These are phyloP conservation scores for Pisolithus thermaeus DNA, from an alignment of 1,284 basidiomycete species.

Conservation along the genomic window DNA sequence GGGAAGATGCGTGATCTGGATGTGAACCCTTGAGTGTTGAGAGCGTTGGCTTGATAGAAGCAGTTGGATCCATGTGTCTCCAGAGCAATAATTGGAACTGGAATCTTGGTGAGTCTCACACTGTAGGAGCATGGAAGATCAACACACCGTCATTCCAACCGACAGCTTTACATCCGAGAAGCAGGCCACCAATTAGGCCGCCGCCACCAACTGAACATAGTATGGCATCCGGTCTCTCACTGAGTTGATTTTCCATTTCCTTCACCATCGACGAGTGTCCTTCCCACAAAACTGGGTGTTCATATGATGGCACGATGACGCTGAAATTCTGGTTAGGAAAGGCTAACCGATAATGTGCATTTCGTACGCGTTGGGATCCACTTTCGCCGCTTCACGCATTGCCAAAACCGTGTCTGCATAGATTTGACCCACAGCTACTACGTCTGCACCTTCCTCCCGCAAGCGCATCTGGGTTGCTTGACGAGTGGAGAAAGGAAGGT, in stretches of 20 bases:
- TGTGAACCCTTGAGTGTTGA: slow-evolving; percentile 44
- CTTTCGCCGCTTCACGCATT: slow-evolving; percentile 39
- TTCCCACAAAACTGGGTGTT: slow-evolving; percentile 62
- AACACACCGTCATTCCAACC: slow-evolving; percentile 62
- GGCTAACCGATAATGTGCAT: neutral
- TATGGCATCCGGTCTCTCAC: slow-evolving; percentile 57
- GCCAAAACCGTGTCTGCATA: slow-evolving; percentile 52
- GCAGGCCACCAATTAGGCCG: slow-evolving; percentile 63
- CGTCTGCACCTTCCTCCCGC: slow-evolving; percentile 46
- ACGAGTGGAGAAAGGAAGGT: slow-evolving; percentile 49
- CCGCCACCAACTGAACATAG: slow-evolving; percentile 74
- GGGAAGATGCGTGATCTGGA: slow-evolving; percentile 25
- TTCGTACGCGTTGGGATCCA: slow-evolving; percentile 50
- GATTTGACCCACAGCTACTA: slow-evolving; percentile 46
- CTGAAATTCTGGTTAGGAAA: slow-evolving; percentile 28
- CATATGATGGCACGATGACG: slow-evolving; percentile 63
- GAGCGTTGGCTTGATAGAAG: slow-evolving; percentile 63
- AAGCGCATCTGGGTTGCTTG: slow-evolving; percentile 46
- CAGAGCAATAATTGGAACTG: slow-evolving; percentile 59
- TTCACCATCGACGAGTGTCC: slow-evolving; percentile 67
- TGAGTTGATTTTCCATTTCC: slow-evolving; percentile 54
- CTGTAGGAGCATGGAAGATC: slow-evolving; percentile 2
- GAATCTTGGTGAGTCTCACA: slow-evolving; percentile 6
- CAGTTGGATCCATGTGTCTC: slow-evolving; percentile 69
- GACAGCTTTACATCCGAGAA: slow-evolving; percentile 52